Evolutionary conservation across 192 early-diverging fungal genomes (phyloP), one percentile per base, ranked within the genome.

Genomic region (Coemansia sp.): DNA sequence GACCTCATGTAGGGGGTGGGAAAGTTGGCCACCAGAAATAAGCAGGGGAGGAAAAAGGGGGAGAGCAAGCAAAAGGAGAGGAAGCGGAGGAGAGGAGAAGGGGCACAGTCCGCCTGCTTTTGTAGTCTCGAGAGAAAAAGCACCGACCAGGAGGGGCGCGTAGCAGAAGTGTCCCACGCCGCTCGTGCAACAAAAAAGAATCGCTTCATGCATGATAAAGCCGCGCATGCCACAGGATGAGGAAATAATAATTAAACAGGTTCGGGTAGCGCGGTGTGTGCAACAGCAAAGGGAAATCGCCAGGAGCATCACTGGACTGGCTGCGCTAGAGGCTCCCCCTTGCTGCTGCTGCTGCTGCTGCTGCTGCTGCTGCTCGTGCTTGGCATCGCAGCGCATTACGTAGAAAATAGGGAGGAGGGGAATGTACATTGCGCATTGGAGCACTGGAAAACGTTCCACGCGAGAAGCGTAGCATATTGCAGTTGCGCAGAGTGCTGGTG

Each of bases 1-100:
- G n/a, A 39, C 31, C 58, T 59, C 58, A 59, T 59, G 58, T 59
- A 59, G 58, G 21, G 58, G 58, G 58, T 59, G 58, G 58, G 58
- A 59, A 59, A 59, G 52, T 55, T 55, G 52, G 31, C 52, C 52
- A 55, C 31, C 52, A 52, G 4, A 31, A 31, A 52, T 23, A 23
- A 52, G 48, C 23, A 52, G 25, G 23, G 10, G n/a, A 33, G 14
- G 28, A 13, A 26, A 52, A 28, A 28, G 21, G 23, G 63, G 25
- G 16, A 65, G 26, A 26, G 14, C 23, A 28, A 62, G 38, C 37
- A 52, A 43, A n/a, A 12, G 34, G 34, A 64, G 34, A 11, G 34
- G 37, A 23, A 35, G 23, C 3, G 63, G 42, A 52, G 25, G 50
- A 43, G 23, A 37, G 35, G 23, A 37, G 35, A 21, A 37, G 43